Base-by-base conservation (phyloP, 306 rosid species). In the Mimosa bimucronata region DNA sequence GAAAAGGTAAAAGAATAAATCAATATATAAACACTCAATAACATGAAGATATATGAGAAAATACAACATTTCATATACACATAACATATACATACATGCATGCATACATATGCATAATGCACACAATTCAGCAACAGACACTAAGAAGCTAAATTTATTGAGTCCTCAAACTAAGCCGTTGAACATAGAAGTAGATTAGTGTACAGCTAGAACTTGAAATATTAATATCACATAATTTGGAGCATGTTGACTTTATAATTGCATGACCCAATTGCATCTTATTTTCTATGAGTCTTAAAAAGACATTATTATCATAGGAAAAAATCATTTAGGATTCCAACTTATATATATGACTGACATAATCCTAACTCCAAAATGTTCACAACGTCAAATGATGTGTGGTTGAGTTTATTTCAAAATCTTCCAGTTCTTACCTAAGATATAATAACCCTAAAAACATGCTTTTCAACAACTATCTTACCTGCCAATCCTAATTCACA, bases 1-100 rank as follows among this genome's bases (percentile, higher is more conserved):
- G 66, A 71, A 83, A 85, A 81, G 31, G 73, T 66, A 44, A 86
- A 18, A 58, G 66, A 75, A 50, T 58, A 81, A 73, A 82, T 75
- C 62, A 83, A 70, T 66, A 75, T 42, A 34, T 74, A 85, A 19
- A 66, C 42, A 78, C 50, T 71, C 58, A 70, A 45, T 75, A 66
- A 37, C 29, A 46, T 16, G 29, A 4, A 75, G 26, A 76, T 74
- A 66, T 8, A 57, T 61, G 65, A 42, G 76, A 71, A 66, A 53
- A 9, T 19, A 67, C 10, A 40, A 9, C 15, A 12, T 21, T 67
- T 67, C 9, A 11, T 7, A 40, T 21, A 67, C n/a, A 9, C 50
- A 67, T 6, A 67, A 7, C 13, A 67, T 38, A 67, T n/a, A n/a
- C n/a, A 21, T 38, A 40, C 21, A 40, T 15, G 23, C 40, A 25